Evolutionary conservation across 148 eudicot genomes (phyloP).

Genomic region (Talinum fruticosum): DNA sequence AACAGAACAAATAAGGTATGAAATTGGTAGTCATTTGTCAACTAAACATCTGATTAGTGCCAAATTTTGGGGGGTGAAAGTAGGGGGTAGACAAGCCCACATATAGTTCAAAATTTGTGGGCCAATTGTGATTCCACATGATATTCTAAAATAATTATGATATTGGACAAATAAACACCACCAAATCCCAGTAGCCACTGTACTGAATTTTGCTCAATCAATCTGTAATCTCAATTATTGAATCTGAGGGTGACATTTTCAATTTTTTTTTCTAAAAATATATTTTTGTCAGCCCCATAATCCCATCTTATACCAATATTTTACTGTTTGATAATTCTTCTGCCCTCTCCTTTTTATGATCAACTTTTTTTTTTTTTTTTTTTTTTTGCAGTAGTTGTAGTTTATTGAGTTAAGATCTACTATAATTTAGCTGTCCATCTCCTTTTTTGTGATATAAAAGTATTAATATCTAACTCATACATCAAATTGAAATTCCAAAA

Average conservation of each 20-base stretch:
- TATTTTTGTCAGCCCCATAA: background rate
- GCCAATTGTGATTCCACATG: background rate
- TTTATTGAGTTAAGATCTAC: background rate
- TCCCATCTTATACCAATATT: background rate
- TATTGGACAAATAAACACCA: background rate
- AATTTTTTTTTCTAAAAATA: background rate
- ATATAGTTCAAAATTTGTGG: background rate
- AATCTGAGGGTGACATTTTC: background rate
- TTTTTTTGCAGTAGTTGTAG: background rate
- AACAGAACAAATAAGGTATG: too few species aligned
- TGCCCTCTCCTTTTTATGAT: background rate
- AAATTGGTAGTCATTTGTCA: slow-evolving; percentile 1
- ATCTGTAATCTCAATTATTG: background rate
- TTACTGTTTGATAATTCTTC: background rate
- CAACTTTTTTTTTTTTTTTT: too few species aligned
- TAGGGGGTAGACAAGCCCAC: background rate
- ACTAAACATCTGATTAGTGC: too few species aligned
- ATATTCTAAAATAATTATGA: background rate
- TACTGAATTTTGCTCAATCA: background rate
- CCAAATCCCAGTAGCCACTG: background rate
- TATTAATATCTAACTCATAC: background rate
- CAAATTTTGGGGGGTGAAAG: background rate
- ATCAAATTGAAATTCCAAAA: background rate
- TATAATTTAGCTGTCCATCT: background rate
- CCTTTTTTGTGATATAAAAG: background rate